These are phyloP conservation scores for Trichosporon faecale DNA, from an alignment of 1,284 basidiomycete species.

Conservation along the genomic window DNA sequence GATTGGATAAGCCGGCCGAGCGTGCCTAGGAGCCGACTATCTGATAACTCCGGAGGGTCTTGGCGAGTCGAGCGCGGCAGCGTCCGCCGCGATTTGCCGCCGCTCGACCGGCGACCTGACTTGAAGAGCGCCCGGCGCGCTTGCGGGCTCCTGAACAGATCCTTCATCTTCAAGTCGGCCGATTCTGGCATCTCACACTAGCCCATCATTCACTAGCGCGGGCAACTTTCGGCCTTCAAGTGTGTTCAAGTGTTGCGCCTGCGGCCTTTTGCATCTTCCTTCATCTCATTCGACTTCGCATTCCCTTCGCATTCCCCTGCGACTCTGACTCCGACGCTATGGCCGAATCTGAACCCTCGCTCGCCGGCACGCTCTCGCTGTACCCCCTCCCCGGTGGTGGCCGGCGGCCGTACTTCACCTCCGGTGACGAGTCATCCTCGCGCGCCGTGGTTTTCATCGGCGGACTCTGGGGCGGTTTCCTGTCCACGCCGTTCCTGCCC, in stretches of 20 bases:
- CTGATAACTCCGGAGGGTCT: background rate
- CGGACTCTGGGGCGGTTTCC: background rate
- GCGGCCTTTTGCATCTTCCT: background rate
- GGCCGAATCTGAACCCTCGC: background rate
- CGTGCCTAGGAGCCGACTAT: background rate
- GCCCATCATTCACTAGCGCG: too few relatives aligned
- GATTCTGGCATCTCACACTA: background rate
- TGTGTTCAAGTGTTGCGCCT: too few relatives aligned
- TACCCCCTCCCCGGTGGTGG: background rate
- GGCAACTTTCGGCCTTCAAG: too few relatives aligned
- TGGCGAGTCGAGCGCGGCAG: background rate
- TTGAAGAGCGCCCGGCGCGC: too few relatives aligned
- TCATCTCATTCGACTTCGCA: too few relatives aligned
- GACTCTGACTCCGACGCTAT: background rate
- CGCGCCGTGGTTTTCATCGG: background rate
- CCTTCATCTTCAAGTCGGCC: background rate
- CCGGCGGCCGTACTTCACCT: background rate
- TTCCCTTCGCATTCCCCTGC: too few relatives aligned
- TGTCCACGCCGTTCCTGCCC: background rate
- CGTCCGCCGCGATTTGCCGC: too few relatives aligned
- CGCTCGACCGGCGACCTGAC: too few relatives aligned
- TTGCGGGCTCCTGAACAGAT: background rate
- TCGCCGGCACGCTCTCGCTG: background rate
- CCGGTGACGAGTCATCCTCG: background rate
- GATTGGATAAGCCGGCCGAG: background rate